Percentiles rank a stretch among this genome's conserved stretches.
phyloP scores from a whole-genome alignment of 2,329 filamentous ascomycete genomes.

The Alternaria sp. region DNA sequence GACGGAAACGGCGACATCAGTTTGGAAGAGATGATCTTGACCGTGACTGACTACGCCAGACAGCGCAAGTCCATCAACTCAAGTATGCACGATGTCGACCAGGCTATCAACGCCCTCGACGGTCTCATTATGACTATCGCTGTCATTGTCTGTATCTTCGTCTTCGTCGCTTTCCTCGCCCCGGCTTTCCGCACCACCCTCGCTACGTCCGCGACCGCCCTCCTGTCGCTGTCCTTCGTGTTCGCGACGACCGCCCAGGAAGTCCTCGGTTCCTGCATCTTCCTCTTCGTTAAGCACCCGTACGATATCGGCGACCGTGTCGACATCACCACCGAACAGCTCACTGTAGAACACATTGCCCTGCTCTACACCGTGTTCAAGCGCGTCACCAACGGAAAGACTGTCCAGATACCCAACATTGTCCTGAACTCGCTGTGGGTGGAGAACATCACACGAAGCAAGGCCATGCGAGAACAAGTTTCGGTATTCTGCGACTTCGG shows the following conservation, averaged over 20 bases:
- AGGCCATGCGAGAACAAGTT: slow-evolving; percentile 87
- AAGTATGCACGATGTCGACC: slow-evolving; percentile 97
- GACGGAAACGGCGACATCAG: slow-evolving; percentile 94
- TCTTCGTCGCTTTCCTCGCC: slow-evolving; percentile 90
- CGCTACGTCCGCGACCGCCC: slow-evolving; percentile 86
- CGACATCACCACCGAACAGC: slow-evolving; percentile 73
- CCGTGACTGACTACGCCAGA: slow-evolving; percentile 81
- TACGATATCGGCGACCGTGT: slow-evolving; percentile 96
- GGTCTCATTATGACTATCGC: slow-evolving; percentile 83
- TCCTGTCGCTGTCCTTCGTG: slow-evolving; percentile 95
- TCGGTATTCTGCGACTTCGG: slow-evolving; percentile 83
- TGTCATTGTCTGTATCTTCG: slow-evolving; percentile 78
- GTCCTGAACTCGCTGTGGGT: slow-evolving; percentile 92
- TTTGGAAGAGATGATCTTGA: slow-evolving; percentile 92
- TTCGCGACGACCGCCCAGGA: slow-evolving; percentile 93
- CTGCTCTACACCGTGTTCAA: slow-evolving; percentile 92
- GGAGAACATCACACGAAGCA: slow-evolving; percentile 89
- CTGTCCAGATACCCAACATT: slow-evolving; percentile 86
- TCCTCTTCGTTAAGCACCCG: slow-evolving; percentile 97
- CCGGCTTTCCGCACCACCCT: slow-evolving; percentile 83
- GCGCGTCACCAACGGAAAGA: slow-evolving; percentile 79
- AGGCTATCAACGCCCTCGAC: slow-evolving; percentile 91
- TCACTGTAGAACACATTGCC: slow-evolving; percentile 92
- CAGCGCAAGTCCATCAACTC: slow-evolving; percentile 87
- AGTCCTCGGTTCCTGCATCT: slow-evolving; percentile 97